Conservation (phyloP, 768 basidiomycete species). For the Tylopilus balloui region DNA sequence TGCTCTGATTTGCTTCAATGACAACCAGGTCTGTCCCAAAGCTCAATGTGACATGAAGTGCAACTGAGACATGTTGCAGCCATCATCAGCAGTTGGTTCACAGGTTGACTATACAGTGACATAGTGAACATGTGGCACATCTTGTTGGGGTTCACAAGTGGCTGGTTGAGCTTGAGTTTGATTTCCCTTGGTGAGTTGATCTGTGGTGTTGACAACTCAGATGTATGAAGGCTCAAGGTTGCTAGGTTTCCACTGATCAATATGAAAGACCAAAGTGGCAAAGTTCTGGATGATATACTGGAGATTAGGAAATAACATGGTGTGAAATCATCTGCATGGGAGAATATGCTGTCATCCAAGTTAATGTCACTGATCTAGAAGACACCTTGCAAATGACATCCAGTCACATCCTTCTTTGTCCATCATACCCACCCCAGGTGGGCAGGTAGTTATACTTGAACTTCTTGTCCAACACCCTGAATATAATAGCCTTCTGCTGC, state of each 20-base stretch:
- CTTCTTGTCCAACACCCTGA: constrained; percentile 70
- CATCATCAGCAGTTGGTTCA: no score
- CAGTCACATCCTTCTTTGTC: constrained; percentile 76
- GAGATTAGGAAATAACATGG: constrained; percentile 93
- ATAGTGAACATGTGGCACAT: constrained; percentile 99
- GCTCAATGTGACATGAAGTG: no score
- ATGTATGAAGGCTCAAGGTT: constrained; percentile 89
- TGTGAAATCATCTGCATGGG: constrained; percentile 61
- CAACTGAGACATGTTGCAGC: no score
- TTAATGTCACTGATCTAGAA: constrained; percentile 85
- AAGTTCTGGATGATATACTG: constrained; percentile 95
- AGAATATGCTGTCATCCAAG: constrained; percentile 87
- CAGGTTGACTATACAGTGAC: constrained; percentile 96
- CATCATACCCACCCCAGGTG: constrained; percentile 94
- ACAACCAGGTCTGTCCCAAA: no score
- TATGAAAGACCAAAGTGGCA: constrained; percentile 75
- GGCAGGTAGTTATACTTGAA: constrained; percentile 91
- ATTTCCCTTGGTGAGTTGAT: constrained; percentile 82
- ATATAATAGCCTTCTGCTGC: constrained; percentile 88
- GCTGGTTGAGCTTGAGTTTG: constrained; percentile 92
- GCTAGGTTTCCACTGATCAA: constrained; percentile 88
- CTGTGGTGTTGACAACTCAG: constrained; percentile 72
- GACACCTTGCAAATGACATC: constrained; percentile 66
- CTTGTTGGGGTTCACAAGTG: constrained; percentile 89
- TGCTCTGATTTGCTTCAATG: no score